Percentiles rank a stretch among this genome's conserved stretches.
These are phyloP conservation scores for Lipomyces spencermartinsiae DNA, from an alignment of 805 yeast genomes.

Conservation along the genomic window DNA sequence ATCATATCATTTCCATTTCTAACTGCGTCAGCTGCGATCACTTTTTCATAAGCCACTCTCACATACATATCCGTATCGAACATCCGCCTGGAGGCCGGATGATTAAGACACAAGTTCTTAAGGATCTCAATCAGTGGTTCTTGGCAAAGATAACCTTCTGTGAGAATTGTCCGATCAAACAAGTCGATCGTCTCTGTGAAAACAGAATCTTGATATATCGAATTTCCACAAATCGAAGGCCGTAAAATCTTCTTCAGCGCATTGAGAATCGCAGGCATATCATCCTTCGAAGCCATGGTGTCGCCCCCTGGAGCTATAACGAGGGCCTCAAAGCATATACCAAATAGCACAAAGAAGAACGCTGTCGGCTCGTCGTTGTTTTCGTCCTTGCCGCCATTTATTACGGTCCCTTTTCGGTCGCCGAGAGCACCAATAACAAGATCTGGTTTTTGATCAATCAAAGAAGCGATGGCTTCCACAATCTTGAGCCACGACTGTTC, in stretches of 20 bases:
- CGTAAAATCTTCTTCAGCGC: conserved; percentile 65
- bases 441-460: conserved; percentile 59
- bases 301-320: conserved; percentile 51
- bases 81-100: conserved; percentile 44
- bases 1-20: conserved; percentile 50
- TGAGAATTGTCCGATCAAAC: conserved; percentile 71
- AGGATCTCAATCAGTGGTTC: conserved; percentile 61
- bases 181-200: conserved; percentile 79
- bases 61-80: conserved; percentile 25
- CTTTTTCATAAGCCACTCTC: not conserved
- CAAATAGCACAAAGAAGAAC: conserved; percentile 79
- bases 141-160: conserved; percentile 59
- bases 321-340: conserved; percentile 81
- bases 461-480: conserved; percentile 73
- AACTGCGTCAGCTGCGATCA: conserved; percentile 35
- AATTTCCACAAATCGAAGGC: conserved; percentile 60
- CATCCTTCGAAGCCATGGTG: conserved; percentile 40
- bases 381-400: conserved; percentile 30
- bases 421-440: conserved; percentile 58
- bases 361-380: conserved; percentile 45
- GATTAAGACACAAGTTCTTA: conserved; percentile 58
- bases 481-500: conserved; percentile 76
- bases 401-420: conserved; percentile 53
- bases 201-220: conserved; percentile 68
- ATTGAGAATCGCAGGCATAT: conserved; percentile 50